Percentiles rank a stretch among this genome's conserved stretches.
Evolutionary conservation across 148 eudicot species (phyloP).

Genomic region (Chenopodium formosanum): DNA sequence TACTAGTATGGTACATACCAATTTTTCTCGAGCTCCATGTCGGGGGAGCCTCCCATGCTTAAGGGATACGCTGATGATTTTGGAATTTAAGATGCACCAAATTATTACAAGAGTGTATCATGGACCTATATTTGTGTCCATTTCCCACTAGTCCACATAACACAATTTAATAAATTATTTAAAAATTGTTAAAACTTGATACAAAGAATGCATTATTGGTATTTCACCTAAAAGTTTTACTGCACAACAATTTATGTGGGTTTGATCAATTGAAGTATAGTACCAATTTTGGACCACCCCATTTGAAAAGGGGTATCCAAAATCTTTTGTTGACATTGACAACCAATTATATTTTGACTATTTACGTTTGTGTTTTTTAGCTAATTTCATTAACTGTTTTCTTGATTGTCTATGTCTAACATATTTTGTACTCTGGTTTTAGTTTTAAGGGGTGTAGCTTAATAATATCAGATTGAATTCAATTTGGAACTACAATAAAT

Average conservation of each 20-base stretch:
- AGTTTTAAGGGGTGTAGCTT: too few species aligned
- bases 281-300: not conserved
- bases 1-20: not conserved
- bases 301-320: not conserved
- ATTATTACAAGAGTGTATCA: not conserved
- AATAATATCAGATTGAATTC: too few species aligned
- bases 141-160: not conserved
- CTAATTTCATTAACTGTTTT: too few species aligned
- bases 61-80: not conserved
- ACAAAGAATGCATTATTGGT: constrained; percentile 7
- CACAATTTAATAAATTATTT: too few species aligned
- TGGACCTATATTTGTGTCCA: not conserved
- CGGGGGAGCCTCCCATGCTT: not conserved
- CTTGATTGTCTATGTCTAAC: too few species aligned
- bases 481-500: too few species aligned
- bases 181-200: too few species aligned
- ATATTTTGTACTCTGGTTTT: too few species aligned
- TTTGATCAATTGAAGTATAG: not conserved
- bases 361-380: too few species aligned
- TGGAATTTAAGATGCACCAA: not conserved
- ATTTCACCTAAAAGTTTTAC: constrained; percentile 26
- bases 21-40: not conserved
- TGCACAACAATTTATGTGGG: not conserved
- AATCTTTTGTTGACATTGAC: constrained; percentile 1
- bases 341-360: too few species aligned